Evolutionary conservation across 148 eudicot species (phyloP).

Genomic region (Chenopodium suecicum): DNA sequence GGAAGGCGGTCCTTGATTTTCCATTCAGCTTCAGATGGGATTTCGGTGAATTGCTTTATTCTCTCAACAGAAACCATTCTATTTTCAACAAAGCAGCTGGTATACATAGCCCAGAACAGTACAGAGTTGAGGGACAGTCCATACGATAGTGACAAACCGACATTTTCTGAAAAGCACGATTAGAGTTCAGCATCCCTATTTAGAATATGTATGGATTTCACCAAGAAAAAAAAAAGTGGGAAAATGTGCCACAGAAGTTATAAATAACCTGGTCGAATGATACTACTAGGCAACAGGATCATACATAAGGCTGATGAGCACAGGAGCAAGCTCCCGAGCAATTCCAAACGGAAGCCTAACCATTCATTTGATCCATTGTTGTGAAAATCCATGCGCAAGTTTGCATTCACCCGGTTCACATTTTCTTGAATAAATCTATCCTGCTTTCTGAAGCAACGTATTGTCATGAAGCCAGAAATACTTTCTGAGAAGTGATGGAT

Average conservation of each 20-base stretch:
- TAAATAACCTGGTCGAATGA: slow-evolving; percentile 75
- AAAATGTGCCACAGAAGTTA: not conserved
- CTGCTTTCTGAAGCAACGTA: slow-evolving; percentile 84
- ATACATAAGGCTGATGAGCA: slow-evolving; percentile 78
- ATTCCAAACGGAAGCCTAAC: slow-evolving; percentile 91
- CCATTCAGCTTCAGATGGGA: slow-evolving; percentile 92
- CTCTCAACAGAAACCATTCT: slow-evolving; percentile 98
- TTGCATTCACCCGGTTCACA: slow-evolving; percentile 69
- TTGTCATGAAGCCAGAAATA: slow-evolving; percentile 91
- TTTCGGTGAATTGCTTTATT: slow-evolving; percentile 71
- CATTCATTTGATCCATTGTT: slow-evolving; percentile 90
- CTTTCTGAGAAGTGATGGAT: slow-evolving; percentile 97
- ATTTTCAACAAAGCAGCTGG: slow-evolving; percentile 91
- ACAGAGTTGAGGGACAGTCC: slow-evolving; percentile 78
- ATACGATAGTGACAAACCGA: slow-evolving; percentile 83
- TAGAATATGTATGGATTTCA: not conserved
- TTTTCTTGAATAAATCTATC: slow-evolving; percentile 63
- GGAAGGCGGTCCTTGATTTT: slow-evolving; percentile 57
- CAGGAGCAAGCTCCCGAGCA: slow-evolving; percentile 71
- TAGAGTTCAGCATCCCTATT: slow-evolving; percentile 3
- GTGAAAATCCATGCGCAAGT: slow-evolving; percentile 91
- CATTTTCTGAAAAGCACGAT: slow-evolving; percentile 52
- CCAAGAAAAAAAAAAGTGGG: not conserved
- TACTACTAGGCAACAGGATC: slow-evolving; percentile 77
- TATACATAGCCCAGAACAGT: slow-evolving; percentile 63